Conservation (phyloP, 192 early-diverging fungal genomes). For the Coemansia sp. region DNA sequence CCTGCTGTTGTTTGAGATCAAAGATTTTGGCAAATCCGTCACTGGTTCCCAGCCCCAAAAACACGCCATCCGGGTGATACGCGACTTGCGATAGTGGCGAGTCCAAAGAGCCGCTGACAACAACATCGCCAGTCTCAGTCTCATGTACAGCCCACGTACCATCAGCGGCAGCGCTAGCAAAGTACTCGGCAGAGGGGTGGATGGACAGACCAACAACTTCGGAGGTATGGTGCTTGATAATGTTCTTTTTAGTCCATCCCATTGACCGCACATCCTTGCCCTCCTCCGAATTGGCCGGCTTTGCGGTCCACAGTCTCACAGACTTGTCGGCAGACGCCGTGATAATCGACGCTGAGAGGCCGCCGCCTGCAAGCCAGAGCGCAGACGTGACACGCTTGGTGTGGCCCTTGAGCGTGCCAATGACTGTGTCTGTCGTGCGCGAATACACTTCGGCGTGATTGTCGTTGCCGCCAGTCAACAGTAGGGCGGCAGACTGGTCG, state of each 20-base stretch:
- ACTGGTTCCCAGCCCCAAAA: slow-evolving; percentile 77
- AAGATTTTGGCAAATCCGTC: slow-evolving; percentile 79
- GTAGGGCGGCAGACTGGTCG: slow-evolving; percentile 61
- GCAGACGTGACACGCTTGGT: slow-evolving; percentile 80
- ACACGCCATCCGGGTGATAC: slow-evolving; percentile 95
- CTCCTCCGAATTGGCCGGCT: slow-evolving; percentile 52
- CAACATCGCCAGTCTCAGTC: slow-evolving; percentile 46
- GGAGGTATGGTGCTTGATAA: slow-evolving; percentile 68
- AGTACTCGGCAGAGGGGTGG: slow-evolving; percentile 83
- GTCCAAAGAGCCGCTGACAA: slow-evolving; percentile 29
- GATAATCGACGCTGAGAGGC: slow-evolving; percentile 61
- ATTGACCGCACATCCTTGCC: slow-evolving; percentile 17
- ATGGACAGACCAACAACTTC: slow-evolving; percentile 78
- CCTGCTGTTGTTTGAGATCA: slow-evolving; percentile 74
- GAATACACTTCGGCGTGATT: slow-evolving; percentile 79
- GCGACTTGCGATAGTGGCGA: slow-evolving; percentile 31
- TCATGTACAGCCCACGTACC: slow-evolving; percentile 84
- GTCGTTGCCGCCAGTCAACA: slow-evolving; percentile 81
- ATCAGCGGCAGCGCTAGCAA: slow-evolving; percentile 75
- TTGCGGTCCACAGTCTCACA: slow-evolving; percentile 74
- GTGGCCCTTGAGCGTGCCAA: slow-evolving; percentile 80
- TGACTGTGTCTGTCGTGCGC: slow-evolving; percentile 64
- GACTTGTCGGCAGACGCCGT: slow-evolving; percentile 82
- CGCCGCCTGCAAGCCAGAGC: slow-evolving; percentile 57
- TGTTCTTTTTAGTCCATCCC: slow-evolving; percentile 51